Evolutionary conservation across 2,329 filamentous ascomycete genomes (phyloP), one percentile per base, ranked within the genome.

Genomic region (Raffaelea deltoideospora): DNA sequence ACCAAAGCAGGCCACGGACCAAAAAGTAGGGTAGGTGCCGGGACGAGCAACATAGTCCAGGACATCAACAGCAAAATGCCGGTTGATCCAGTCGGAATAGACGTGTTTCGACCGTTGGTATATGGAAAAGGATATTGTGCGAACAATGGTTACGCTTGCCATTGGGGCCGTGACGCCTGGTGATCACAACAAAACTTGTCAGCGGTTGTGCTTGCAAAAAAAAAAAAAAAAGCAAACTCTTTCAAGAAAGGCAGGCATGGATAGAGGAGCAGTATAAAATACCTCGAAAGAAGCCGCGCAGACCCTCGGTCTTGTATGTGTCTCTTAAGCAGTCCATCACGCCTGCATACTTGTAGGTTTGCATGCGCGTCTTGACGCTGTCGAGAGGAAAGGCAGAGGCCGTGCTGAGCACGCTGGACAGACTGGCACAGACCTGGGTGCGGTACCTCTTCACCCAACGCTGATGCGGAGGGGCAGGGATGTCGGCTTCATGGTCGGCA

Each of bases 341-440:
- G 46, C 71, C 82, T 46, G 70, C 67, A 59, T 81, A 87, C 44
- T 79, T 75, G 58, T 90, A 88, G 46, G 80, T 82, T 63, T 92
- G 84, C 75, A 90, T 84, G 51, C 84, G 80, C 38, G 81, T 87
- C 65, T 92, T 92, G 54, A 88, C 79, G 49, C 84, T 88, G 56
- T 92, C 84, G 47, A 92, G 72, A 18, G 84, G 84, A 53, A 88
- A 92, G n/a, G 83, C 79, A 45, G 71, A 67, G 51, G 85, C 69
- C 30, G 83, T 90, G 27, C 80, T 85, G 39, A 88, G 65, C 45
- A 87, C 67, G 56, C 79, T 87, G 52, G 79, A 81, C 28, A 75
- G 66, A 57, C 77, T 81, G 31, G 84, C 83, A 42, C 82, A 75
- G 46, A 90, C 75, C 59, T 88, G 80, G 34, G 79, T 87, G 45